A percentile compares a stretch with the other conserved stretches of the same genome.
Conservation (phyloP, 2,329 filamentous ascomycete species). For the Fusarium ramigenum region DNA sequence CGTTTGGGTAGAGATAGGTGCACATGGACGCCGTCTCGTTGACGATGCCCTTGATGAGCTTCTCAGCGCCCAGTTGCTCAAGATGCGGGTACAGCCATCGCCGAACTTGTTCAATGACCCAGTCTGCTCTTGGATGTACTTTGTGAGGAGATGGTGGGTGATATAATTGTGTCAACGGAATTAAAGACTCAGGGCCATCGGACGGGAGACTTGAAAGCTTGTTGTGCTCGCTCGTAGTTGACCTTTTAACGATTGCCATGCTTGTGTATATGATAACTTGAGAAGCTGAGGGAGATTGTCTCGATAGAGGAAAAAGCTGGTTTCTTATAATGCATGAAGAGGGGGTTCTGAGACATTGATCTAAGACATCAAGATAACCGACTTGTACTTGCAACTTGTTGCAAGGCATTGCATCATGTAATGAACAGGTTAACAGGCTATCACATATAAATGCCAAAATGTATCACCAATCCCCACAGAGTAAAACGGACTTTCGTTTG, state of each 20-base stretch:
- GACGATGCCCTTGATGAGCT: neutral
- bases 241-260: neutral
- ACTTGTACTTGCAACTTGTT: neutral
- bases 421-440: neutral
- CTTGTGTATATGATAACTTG: neutral
- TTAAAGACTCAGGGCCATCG: rapidly evolving
- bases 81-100: neutral
- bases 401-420: neutral
- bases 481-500: no score
- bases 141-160: neutral
- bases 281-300: neutral
- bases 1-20: neutral
- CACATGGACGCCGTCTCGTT: neutral
- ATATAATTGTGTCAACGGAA: rapidly evolving
- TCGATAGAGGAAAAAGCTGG: neutral
- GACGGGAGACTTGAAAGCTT: rapidly evolving
- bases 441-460: neutral
- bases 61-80: neutral
- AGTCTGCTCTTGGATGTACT: neutral
- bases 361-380: neutral
- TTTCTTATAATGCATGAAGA: neutral
- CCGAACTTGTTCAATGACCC: neutral
- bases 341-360: neutral
- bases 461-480: neutral
- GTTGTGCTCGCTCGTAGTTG: no score